A percentile compares a stretch with the other conserved stretches of the same genome.
Evolutionary conservation across 2,329 filamentous ascomycete genomes (phyloP).

Genomic region (Ceratocystiopsis minuta): DNA sequence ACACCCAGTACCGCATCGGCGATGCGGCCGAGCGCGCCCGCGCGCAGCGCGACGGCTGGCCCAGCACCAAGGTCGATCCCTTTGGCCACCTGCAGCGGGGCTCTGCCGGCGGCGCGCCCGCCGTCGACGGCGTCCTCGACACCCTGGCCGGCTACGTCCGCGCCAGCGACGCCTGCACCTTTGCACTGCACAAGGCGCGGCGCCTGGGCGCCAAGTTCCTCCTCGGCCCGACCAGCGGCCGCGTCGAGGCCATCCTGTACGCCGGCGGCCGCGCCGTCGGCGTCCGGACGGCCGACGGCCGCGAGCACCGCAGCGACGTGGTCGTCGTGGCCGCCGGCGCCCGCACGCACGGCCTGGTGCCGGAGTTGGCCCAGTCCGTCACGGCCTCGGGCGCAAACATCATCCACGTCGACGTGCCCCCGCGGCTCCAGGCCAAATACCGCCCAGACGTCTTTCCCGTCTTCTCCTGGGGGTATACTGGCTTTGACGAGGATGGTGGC

Average conservation of each 20-base stretch:
- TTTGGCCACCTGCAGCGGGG: no score
- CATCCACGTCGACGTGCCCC: no score
- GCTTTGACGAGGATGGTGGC: no score
- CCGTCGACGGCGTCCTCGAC: slow-evolving; percentile 1
- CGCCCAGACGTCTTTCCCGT: no score
- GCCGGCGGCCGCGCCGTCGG: not conserved
- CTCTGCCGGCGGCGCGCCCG: not conserved
- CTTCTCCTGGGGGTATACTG: no score
- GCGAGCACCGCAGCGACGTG: not conserved
- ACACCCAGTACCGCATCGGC: not conserved
- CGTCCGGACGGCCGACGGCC: not conserved
- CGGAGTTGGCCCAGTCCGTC: no score
- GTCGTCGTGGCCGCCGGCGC: slow-evolving; percentile 1
- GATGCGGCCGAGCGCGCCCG: not conserved
- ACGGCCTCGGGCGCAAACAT: no score
- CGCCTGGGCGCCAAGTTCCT: no score
- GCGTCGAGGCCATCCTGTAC: no score
- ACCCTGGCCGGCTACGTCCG: not conserved
- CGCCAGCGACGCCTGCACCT: not conserved
- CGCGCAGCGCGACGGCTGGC: not conserved
- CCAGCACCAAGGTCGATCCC: no score
- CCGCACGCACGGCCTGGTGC: not conserved
- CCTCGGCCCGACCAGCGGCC: no score
- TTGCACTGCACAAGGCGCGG: not conserved
- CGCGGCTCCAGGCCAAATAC: no score